Conservation (phyloP, 228 moss, liverwort and hornwort species). For the Sphagnum fallax region DNA sequence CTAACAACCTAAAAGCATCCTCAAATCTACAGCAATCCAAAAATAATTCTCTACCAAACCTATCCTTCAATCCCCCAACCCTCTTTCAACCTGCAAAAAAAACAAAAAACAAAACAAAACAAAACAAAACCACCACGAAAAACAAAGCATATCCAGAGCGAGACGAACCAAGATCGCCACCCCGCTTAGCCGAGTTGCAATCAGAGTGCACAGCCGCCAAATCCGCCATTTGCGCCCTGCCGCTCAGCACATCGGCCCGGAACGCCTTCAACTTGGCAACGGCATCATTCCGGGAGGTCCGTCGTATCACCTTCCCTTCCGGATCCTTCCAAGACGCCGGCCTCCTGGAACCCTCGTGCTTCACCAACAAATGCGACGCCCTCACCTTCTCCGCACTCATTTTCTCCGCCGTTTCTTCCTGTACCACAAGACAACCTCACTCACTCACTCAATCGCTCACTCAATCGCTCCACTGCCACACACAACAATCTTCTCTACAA, state of each 20-base stretch:
- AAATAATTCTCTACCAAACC: too few species aligned
- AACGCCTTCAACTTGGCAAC: slow-evolving; percentile 46
- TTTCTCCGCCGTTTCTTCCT: neutral
- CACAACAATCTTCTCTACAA: too few species aligned
- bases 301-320: slow-evolving; percentile 38
- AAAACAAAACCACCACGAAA: neutral
- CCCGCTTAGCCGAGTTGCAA: slow-evolving; percentile 63
- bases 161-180: slow-evolving; percentile 43
- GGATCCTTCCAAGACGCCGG: slow-evolving; percentile 60
- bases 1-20: too few species aligned
- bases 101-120: neutral
- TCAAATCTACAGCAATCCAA: too few species aligned
- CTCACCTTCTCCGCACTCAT: slow-evolving; percentile 60
- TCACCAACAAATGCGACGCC: slow-evolving; percentile 59
- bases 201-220: slow-evolving; percentile 45
- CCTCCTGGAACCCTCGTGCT: slow-evolving; percentile 53
- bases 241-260: slow-evolving; percentile 40
- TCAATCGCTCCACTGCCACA: neutral
- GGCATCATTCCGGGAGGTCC: slow-evolving; percentile 45
- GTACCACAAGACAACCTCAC: neutral
- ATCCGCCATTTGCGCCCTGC: slow-evolving; percentile 37
- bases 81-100: neutral
- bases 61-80: too few species aligned
- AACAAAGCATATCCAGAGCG: neutral
- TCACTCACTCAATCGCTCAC: neutral